These are phyloP conservation scores for Meira miltonrushii DNA, from an alignment of 1,284 basidiomycete species.

Conservation along the genomic window DNA sequence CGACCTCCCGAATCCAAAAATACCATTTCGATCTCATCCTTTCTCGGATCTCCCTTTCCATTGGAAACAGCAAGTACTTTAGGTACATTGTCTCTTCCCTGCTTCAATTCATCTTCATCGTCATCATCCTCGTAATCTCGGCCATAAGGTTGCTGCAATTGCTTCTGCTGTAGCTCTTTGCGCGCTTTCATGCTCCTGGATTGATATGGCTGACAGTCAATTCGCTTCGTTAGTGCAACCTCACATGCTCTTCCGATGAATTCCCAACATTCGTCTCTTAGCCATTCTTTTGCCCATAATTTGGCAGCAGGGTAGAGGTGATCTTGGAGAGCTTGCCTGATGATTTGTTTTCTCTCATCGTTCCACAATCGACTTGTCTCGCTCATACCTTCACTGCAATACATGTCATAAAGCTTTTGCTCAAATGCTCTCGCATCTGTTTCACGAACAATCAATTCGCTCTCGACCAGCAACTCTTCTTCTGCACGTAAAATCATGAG, in stretches of 20 bases:
- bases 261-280: slow-evolving; percentile 86
- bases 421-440: slow-evolving; percentile 34
- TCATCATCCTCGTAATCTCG: slow-evolving; percentile 14
- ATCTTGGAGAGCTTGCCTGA: slow-evolving; percentile 71
- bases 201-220: slow-evolving; percentile 65
- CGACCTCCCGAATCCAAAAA: slow-evolving; percentile 82
- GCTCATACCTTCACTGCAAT: slow-evolving; percentile 77
- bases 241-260: slow-evolving; percentile 39
- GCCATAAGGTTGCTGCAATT: background rate
- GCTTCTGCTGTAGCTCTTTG: slow-evolving; percentile 12
- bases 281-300: slow-evolving; percentile 82
- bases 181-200: slow-evolving; percentile 52
- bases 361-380: slow-evolving; percentile 90
- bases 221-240: slow-evolving; percentile 47
- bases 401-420: slow-evolving; percentile 66
- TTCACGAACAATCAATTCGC: slow-evolving; percentile 63
- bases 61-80: slow-evolving; percentile 88
- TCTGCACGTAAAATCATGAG: slow-evolving; percentile 88
- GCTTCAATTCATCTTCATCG: slow-evolving; percentile 47
- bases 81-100: slow-evolving; percentile 66
- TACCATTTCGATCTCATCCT: slow-evolving; percentile 79
- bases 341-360: slow-evolving; percentile 70
- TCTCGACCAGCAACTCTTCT: slow-evolving; percentile 74
- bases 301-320: slow-evolving; percentile 74
- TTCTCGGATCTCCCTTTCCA: slow-evolving; percentile 87